phyloP scores from a whole-genome alignment of 2,329 filamentous ascomycete species.

The Fusarium oligoseptatum region DNA sequence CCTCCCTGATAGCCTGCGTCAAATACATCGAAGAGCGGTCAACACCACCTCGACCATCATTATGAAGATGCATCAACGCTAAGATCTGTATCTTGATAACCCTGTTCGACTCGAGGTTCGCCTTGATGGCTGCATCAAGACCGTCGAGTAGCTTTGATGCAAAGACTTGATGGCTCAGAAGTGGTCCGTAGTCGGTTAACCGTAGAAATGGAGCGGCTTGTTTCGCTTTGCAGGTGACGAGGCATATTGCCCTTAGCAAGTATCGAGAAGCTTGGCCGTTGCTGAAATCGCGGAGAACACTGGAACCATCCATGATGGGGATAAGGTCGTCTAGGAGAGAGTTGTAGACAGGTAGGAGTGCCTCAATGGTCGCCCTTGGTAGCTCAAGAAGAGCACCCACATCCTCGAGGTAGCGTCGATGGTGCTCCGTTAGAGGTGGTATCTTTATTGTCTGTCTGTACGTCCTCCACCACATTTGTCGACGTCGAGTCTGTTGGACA shows the following conservation, averaged over 20 bases:
- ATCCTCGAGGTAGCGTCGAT: constrained; percentile 13
- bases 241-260: constrained; percentile 41
- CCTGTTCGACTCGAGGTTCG: constrained; percentile 42
- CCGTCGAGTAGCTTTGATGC: constrained; percentile 32
- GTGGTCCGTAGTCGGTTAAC: constrained; percentile 19
- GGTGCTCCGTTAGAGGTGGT: constrained; percentile 18
- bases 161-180: constrained; percentile 33
- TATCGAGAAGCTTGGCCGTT: constrained; percentile 36
- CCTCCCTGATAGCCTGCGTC: constrained; percentile 43
- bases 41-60: constrained; percentile 39
- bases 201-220: constrained; percentile 43
- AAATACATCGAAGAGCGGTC: constrained; percentile 41
- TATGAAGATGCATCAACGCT: constrained; percentile 45
- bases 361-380: constrained; percentile 20
- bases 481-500: constrained; percentile 3
- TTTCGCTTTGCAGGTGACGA: constrained; percentile 41
- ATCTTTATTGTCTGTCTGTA: background rate
- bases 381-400: constrained; percentile 19
- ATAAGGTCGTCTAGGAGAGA: constrained; percentile 25
- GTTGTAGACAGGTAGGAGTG: constrained; percentile 18
- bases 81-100: constrained; percentile 42
- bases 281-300: constrained; percentile 22
- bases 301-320: constrained; percentile 16
- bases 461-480: constrained; percentile 20
- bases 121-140: constrained; percentile 43